These are phyloP conservation scores for Calonectria naviculata DNA, from an alignment of 2,329 filamentous ascomycete species.

Conservation along the genomic window DNA sequence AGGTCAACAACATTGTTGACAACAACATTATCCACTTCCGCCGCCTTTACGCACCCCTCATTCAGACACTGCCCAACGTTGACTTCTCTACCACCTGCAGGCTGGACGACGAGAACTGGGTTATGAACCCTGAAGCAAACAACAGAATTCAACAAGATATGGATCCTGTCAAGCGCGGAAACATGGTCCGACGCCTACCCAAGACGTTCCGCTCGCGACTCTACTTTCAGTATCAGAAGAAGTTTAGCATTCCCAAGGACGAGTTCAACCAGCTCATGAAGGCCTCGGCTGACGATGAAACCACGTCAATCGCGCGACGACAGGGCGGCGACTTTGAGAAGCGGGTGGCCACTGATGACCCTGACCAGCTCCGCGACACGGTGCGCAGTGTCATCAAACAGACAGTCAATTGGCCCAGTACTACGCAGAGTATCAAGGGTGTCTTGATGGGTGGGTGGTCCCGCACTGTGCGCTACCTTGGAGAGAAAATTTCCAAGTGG, in stretches of 20 bases:
- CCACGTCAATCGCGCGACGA: conserved; percentile 74
- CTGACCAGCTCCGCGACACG: conserved; percentile 74
- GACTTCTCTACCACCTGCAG: conserved; percentile 71
- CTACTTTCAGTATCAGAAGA: conserved; percentile 95
- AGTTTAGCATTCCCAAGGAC: conserved; percentile 84
- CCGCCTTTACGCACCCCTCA: conserved; percentile 87
- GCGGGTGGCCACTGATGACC: conserved; percentile 79
- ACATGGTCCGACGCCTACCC: conserved; percentile 95
- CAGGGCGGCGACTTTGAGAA: conserved; percentile 88
- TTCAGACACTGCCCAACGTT: conserved; percentile 91
- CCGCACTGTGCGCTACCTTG: conserved; percentile 79
- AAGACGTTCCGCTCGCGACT: conserved; percentile 87
- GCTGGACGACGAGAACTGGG: conserved; percentile 52
- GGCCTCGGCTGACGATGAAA: conserved; percentile 76
- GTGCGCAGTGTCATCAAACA: conserved; percentile 83
- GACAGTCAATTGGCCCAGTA: conserved; percentile 93
- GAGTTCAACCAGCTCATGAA: conserved; percentile 91
- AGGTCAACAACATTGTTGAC: conserved; percentile 93
- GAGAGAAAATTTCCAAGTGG: conserved; percentile 82
- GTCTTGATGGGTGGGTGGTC: conserved; percentile 80
- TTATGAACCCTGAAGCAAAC: conserved; percentile 63
- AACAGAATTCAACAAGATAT: conserved; percentile 86
- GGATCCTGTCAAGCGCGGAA: conserved; percentile 89
- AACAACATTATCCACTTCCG: conserved; percentile 94
- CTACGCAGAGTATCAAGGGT: conserved; percentile 87